Conservation (phyloP, 1,139 yeast species). For the Candida buenavistaensis region DNA sequence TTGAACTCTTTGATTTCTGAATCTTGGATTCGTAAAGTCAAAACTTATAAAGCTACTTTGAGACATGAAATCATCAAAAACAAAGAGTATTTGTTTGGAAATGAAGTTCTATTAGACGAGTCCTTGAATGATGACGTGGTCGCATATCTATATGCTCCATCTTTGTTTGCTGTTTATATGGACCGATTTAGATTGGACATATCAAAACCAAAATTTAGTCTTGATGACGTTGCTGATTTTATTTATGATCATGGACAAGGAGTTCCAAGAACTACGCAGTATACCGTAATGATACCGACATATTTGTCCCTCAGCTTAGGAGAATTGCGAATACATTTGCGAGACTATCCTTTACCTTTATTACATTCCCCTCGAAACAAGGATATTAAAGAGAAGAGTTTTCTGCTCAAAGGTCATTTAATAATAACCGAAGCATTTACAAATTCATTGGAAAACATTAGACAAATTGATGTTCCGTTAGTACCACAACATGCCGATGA, state of each 20-base stretch:
- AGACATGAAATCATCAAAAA: conserved; percentile 52
- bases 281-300: conserved; percentile 69
- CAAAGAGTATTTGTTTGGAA: conserved; percentile 48
- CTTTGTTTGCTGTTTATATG: conserved; percentile 59
- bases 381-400: conserved; percentile 16
- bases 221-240: conserved; percentile 56
- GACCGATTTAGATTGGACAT: conserved; percentile 57
- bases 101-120: conserved; percentile 44
- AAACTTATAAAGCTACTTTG: conserved; percentile 41
- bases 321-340: conserved; percentile 54
- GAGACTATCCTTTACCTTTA: conserved; percentile 72
- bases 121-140: conserved; percentile 53
- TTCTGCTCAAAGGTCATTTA: conserved; percentile 46
- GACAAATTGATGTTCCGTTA: conserved; percentile 65
- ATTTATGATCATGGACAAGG: conserved; percentile 79
- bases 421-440: conserved; percentile 49
- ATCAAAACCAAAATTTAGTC: conserved; percentile 54
- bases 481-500: conserved; percentile 31
- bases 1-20: conserved; percentile 23
- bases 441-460: conserved; percentile 44
- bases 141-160: conserved; percentile 62
- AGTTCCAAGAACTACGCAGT: conserved; percentile 67
- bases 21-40: conserved; percentile 54
- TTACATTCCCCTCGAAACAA: conserved; percentile 35
- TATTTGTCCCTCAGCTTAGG: conserved; percentile 46